A percentile compares a stretch with the other conserved stretches of the same genome.
Evolutionary conservation across 1,284 basidiomycete species (phyloP).

Genomic region (Peniophora sp.): DNA sequence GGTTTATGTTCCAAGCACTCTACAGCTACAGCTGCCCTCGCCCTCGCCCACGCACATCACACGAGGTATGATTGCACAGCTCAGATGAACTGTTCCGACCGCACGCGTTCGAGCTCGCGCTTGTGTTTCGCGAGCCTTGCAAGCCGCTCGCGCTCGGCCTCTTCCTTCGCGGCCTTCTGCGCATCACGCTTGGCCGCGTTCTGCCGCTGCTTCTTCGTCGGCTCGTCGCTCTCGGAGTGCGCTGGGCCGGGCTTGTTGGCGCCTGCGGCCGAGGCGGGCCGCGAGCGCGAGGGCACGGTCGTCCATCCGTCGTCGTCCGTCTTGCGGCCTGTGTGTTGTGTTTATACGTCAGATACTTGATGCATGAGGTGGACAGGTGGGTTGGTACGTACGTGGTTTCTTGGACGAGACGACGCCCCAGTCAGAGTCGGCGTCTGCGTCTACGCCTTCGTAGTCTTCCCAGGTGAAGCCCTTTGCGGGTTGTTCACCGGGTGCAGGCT

Average conservation of each 20-base stretch:
- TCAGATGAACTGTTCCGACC: conserved; percentile 41
- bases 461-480: conserved; percentile 62
- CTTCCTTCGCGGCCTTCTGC: conserved; percentile 47
- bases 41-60: too few species aligned
- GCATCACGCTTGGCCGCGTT: conserved; percentile 54
- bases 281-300: not conserved
- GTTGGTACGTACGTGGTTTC: conserved; percentile 40
- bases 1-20: too few species aligned
- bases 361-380: not conserved
- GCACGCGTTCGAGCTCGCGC: conserved; percentile 45
- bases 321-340: not conserved
- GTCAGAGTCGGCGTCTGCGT: conserved; percentile 44
- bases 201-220: conserved; percentile 62
- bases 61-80: too few species aligned
- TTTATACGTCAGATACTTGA: not conserved
- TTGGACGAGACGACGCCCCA: conserved; percentile 56
- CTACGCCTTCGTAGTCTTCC: conserved; percentile 70
- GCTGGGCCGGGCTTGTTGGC: conserved; percentile 6
- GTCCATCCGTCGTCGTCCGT: not conserved
- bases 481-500: conserved; percentile 51
- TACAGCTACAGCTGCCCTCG: too few species aligned
- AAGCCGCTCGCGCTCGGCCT: conserved; percentile 44
- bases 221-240: conserved; percentile 6
- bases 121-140: conserved; percentile 50
- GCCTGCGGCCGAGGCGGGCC: conserved; percentile 2